A percentile compares a stretch with the other conserved stretches of the same genome.
These are phyloP conservation scores for Maudiozyma saulgeensis DNA, from an alignment of 805 yeast species.

Conservation along the genomic window DNA sequence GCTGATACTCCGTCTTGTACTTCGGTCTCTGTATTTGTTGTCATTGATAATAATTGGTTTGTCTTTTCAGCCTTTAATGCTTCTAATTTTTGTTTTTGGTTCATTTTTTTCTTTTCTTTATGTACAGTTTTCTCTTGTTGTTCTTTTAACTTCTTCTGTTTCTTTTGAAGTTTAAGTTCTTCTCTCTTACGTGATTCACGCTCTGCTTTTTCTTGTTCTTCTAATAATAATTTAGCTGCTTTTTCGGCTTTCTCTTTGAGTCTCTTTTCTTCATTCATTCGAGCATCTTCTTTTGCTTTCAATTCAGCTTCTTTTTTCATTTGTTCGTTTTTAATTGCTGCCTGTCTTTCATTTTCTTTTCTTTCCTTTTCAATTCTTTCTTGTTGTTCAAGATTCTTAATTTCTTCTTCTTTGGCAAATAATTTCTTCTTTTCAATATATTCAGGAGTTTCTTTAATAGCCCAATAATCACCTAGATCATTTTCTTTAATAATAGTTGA, in stretches of 20 bases:
- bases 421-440: background rate
- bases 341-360: background rate
- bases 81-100: constrained; percentile 1
- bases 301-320: background rate
- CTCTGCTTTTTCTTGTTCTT: constrained; percentile 9
- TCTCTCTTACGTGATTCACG: constrained; percentile 5
- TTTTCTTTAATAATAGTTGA: constrained; percentile 1
- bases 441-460: constrained; percentile 3
- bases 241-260: constrained; percentile 15
- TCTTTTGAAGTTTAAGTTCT: constrained; percentile 5
- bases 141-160: constrained; percentile 10
- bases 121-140: constrained; percentile 3
- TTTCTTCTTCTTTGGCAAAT: background rate
- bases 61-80: background rate
- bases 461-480: constrained; percentile 2
- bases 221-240: constrained; percentile 16
- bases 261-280: constrained; percentile 3
- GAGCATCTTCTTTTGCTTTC: background rate
- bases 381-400: background rate
- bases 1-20: background rate
- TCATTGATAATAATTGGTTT: background rate
- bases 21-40: background rate
- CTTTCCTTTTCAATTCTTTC: background rate
- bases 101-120: constrained; percentile 3
- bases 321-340: background rate